Base-by-base conservation (phyloP, 371 early-diverging fungal genomes). In the Actinomucor elegans region DNA sequence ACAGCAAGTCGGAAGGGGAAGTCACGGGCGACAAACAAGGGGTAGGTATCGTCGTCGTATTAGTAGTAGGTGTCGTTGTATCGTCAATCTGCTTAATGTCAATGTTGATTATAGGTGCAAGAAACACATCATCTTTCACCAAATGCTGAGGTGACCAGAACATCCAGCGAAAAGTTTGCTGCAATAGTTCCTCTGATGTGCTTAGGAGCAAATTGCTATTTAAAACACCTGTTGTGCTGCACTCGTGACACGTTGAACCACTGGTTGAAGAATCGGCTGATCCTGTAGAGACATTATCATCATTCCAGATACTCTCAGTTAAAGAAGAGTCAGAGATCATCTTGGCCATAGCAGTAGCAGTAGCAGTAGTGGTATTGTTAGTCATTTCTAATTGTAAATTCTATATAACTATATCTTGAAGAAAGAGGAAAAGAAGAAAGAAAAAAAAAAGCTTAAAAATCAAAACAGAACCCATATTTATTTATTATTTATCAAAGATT, bases 21-120 rank as follows among this genome's bases (percentile, higher is more conserved):
- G 67, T 63, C 50, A 67, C 67, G 59, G 69, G 69, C 56, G 69
- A 65, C 37, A 69, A 58, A 57, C 62, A 65, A 61, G 69, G 69
- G 59, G 69, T 61, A 36, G 65, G 64, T 43, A 48, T 51, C 48
- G 43, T 44, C 35, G 34, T 55, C 4, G 43, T 55, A 42, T 17
- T 37, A 28, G 27, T 23, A 9, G 32, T 31, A 33, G 35, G 9
- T 7, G 21, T 20, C 2, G 40, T 11, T n/a, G 20, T 46, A 18
- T 45, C 36, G 32, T 17, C 40, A 47, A 35, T 26, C 26, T 47
- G 57, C 36, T 57, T 21, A 31, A 17, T 10, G 11, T 34, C 37
- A 23, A 46, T 58, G 21, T 38, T 52, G 27, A 46, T 21, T n/a
- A n/a, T n/a, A 11, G 49, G 48, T 27, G 53, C 53, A 26, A 59